Evolutionary conservation across 2,329 filamentous ascomycete genomes (phyloP).

Genomic region (Fusarium haematococcum): DNA sequence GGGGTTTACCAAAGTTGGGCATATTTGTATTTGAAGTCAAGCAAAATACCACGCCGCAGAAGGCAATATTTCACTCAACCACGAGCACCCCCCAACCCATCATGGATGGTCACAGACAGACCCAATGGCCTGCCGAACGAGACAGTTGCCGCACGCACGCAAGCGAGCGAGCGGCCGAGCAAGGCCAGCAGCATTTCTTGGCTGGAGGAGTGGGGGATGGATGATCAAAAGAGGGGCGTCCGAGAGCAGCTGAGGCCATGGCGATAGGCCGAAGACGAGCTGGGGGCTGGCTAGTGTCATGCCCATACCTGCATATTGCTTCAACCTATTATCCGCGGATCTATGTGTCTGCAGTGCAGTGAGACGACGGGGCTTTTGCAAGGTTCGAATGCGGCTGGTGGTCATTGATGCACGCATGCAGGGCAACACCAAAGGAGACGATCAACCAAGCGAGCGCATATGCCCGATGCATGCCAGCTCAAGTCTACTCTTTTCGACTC

Average conservation of each 20-base stretch:
- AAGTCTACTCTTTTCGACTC: not conserved
- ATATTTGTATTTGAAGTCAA: conserved; percentile 38
- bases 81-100: not conserved
- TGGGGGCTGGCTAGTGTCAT: conserved; percentile 25
- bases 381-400: conserved; percentile 12
- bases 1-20: conserved; percentile 34
- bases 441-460: conserved; percentile 32
- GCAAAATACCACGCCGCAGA: conserved; percentile 43
- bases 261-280: conserved; percentile 28
- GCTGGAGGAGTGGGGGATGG: conserved; percentile 5
- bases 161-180: not conserved
- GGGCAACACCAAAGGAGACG: conserved; percentile 20
- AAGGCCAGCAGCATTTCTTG: not conserved
- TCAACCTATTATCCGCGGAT: not conserved
- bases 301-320: conserved; percentile 20
- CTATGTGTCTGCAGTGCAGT: conserved; percentile 38
- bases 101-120: not conserved
- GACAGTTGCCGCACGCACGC: not conserved
- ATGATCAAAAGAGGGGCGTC: conserved; percentile 29
- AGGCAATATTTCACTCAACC: conserved; percentile 35
- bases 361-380: conserved; percentile 26
- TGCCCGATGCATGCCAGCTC: conserved; percentile 41
- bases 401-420: conserved; percentile 28
- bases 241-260: conserved; percentile 19
- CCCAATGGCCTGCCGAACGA: not conserved